Base-by-base conservation (phyloP, 305 asterid genomes). In the Fraxinus paxiana region DNA sequence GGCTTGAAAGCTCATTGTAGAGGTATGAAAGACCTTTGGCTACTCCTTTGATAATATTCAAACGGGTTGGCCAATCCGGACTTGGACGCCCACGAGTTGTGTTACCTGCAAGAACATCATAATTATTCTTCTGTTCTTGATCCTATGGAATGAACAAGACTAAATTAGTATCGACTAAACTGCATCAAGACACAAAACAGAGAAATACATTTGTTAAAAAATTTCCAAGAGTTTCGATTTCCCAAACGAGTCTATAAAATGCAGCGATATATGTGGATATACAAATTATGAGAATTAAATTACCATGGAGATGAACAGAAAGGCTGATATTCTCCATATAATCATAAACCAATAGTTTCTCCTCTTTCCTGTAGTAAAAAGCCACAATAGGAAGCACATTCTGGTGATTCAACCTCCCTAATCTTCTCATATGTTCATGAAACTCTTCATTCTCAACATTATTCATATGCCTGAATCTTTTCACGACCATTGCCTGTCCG, bases 261-360 rank as follows among this genome's bases (percentile, higher is more conserved):
- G 56, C 56, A 46, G 56, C 15, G 4, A 46, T 46, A 17, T 46
- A 13, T 13, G 18, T 46, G 56, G 18, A 13, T 3, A 1, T 13
- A 46, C 18, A 15, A 0, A 46, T 46, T 41, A 46, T 13, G 56
- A 13, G 56, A 13, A 13, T 46, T 13, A 46, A 46, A 46, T 46
- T 90, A 87, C 96, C 92, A 54, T 93, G 97, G 76, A 93, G 93
- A 38, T 86, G 92, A 78, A 88, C 86, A 10, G 94, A 88, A 30
- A 93, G 82, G 87, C 97, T 92, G 73, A 76, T 84, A 59, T 88
- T 92, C 75, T 85, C 85, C 0, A 86, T 92, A 59, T 79, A 93
- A 74, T 90, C 92, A 1, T 92, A 74, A 74, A 93, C 91, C 79
- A 92, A 59, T n/a, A 93, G 94, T 87, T 92, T 93, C 90, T 93